These are phyloP conservation scores for Cyathus striatus DNA, from an alignment of 768 basidiomycete species.

Conservation along the genomic window DNA sequence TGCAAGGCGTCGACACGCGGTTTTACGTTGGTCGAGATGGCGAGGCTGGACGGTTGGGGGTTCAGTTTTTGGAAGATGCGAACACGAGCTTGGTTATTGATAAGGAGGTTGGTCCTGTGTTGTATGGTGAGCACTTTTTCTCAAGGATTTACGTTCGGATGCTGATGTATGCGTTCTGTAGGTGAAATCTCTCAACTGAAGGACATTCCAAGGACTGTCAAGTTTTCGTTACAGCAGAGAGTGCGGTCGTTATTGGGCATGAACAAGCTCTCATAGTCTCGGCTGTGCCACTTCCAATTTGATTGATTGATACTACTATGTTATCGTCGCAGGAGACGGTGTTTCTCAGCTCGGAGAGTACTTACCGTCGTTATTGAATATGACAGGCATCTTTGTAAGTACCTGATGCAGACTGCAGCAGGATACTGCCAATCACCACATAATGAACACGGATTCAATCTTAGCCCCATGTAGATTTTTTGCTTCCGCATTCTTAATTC, in stretches of 20 bases:
- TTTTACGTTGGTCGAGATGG: constrained; percentile 19
- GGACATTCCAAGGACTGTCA: constrained; percentile 18
- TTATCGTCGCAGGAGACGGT: too few species aligned
- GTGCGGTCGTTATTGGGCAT: constrained; percentile 19
- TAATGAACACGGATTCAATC: too few species aligned
- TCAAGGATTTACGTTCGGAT: background rate
- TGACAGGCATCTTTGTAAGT: too few species aligned
- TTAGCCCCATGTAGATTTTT: too few species aligned
- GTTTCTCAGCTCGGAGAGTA: too few species aligned
- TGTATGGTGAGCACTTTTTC: constrained; percentile 14
- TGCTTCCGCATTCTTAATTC: too few species aligned
- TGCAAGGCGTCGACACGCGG: constrained; percentile 18
- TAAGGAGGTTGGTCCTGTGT: constrained; percentile 18
- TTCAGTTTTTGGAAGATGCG: constrained; percentile 22
- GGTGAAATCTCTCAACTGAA: constrained; percentile 14
- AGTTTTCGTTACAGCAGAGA: constrained; percentile 16
- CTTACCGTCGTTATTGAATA: too few species aligned
- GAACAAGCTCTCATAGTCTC: background rate
- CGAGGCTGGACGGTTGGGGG: constrained; percentile 21
- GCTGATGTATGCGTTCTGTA: constrained; percentile 7
- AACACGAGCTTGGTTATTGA: constrained; percentile 21
- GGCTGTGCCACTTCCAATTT: too few species aligned
- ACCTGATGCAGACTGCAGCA: too few species aligned
- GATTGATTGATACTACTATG: too few species aligned
- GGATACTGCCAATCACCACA: too few species aligned